phyloP scores from a whole-genome alignment of 2,329 filamentous ascomycete genomes.

The Acephala macrosclerotiorum region DNA sequence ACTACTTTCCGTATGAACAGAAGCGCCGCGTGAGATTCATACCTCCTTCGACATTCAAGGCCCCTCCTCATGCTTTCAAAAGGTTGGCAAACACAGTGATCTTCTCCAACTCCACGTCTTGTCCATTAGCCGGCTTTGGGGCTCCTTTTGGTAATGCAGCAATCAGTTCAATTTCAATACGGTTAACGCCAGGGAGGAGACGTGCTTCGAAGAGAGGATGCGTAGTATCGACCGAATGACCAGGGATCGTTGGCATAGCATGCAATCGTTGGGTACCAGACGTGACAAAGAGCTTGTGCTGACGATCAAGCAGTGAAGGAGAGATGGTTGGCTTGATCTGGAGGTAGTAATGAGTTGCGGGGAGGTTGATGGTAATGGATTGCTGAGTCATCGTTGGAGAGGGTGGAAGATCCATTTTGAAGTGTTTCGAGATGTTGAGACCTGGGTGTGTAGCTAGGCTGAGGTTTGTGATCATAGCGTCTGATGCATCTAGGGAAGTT shows the following conservation, averaged over 20 bases:
- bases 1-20: constrained; percentile 12
- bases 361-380: constrained; percentile 75
- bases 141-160: constrained; percentile 70
- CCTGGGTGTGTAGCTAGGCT: constrained; percentile 73
- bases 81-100: constrained; percentile 79
- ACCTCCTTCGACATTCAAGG: constrained; percentile 6
- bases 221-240: constrained; percentile 60
- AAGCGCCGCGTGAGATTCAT: constrained; percentile 16
- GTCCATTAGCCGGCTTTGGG: constrained; percentile 59
- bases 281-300: constrained; percentile 79
- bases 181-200: constrained; percentile 76
- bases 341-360: constrained; percentile 71
- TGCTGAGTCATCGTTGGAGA: constrained; percentile 72
- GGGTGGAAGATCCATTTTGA: constrained; percentile 70
- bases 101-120: constrained; percentile 79
- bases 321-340: constrained; percentile 74
- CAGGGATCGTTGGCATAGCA: constrained; percentile 55
- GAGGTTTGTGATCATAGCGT: constrained; percentile 73
- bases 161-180: constrained; percentile 79
- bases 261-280: constrained; percentile 69
- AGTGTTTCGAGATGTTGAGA: constrained; percentile 66
- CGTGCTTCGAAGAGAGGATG: constrained; percentile 79
- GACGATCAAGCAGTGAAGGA: constrained; percentile 67
- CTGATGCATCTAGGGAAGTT: constrained; percentile 54
- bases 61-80: constrained; percentile 48